phyloP scores from a whole-genome alignment of 164 flowering plant species.

The Sextonia rubra region DNA sequence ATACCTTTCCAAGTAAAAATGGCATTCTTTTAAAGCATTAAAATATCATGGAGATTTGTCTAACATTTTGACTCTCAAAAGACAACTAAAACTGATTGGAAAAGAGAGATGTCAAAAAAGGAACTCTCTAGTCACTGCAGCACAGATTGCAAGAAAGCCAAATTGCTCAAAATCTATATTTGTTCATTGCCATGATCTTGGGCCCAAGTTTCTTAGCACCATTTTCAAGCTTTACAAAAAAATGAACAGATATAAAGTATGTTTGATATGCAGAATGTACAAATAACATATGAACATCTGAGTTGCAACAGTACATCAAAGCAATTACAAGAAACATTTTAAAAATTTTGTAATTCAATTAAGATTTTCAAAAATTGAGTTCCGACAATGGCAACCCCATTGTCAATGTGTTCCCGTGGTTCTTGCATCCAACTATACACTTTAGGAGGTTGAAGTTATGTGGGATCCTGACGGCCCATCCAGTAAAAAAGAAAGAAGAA shows the following conservation, averaged over 20 bases:
- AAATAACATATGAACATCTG: neutral
- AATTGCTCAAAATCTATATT: neutral
- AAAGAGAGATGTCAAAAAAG: neutral
- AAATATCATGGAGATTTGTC: neutral
- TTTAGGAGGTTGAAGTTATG: neutral
- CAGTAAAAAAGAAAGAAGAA: too few species aligned
- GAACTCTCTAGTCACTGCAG: neutral
- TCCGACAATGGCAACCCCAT: neutral
- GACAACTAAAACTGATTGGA: neutral
- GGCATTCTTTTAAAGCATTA: neutral
- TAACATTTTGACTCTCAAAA: neutral
- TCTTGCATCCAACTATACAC: neutral
- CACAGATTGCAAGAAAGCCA: neutral
- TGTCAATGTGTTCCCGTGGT: neutral
- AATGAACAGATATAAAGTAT: neutral
- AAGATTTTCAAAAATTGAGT: neutral
- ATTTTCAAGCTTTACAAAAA: neutral
- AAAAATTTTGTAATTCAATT: too few species aligned
- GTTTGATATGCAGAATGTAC: neutral
- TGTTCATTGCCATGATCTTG: neutral
- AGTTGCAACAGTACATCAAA: neutral
- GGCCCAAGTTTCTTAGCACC: neutral
- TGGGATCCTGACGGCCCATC: too few species aligned
- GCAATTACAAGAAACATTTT: neutral
- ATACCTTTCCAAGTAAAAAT: neutral